Evolutionary conservation across 495 filamentous ascomycete genomes (phyloP).

Genomic region (Aspergillus saccharolyticus): DNA sequence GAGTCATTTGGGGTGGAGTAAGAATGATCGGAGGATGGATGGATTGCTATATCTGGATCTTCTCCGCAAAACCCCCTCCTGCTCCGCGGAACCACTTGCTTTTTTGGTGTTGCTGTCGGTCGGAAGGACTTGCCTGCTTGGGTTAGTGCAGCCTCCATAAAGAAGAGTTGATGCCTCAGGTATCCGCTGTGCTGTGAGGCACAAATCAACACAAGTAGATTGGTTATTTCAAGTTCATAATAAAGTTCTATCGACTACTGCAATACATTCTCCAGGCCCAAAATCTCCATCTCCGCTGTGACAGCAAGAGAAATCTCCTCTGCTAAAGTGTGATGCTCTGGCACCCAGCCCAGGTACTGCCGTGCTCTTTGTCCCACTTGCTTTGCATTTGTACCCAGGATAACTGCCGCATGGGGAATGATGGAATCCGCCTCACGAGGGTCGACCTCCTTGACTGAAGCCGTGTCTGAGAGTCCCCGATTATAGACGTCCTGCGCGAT

Average conservation of each 20-base stretch:
- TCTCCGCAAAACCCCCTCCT: background rate
- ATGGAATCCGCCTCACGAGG: constrained; percentile 22
- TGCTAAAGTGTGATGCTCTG: constrained; percentile 41
- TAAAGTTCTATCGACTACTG: too few relatives aligned
- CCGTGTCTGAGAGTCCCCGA: constrained; percentile 52
- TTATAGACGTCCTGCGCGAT: constrained; percentile 52
- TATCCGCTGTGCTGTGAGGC: too few relatives aligned
- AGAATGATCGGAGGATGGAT: too few relatives aligned
- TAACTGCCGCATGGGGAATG: constrained; percentile 16
- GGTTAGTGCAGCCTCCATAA: background rate
- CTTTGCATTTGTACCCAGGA: constrained; percentile 54
- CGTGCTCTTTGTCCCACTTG: constrained; percentile 49
- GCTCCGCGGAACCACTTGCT: background rate
- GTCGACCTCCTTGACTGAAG: constrained; percentile 33
- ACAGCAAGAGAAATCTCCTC: constrained; percentile 46
- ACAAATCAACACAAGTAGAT: too few relatives aligned
- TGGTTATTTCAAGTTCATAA: too few relatives aligned
- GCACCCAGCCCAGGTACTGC: constrained; percentile 54
- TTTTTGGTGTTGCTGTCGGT: background rate
- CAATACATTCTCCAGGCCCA: background rate
- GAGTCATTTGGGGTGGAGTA: too few relatives aligned
- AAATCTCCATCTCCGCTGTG: constrained; percentile 32
- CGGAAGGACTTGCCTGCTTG: background rate
- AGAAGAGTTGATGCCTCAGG: too few relatives aligned
- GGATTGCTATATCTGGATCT: background rate